Conservation (phyloP, 768 basidiomycete genomes). For the Tylopilus cervinicoccineus region DNA sequence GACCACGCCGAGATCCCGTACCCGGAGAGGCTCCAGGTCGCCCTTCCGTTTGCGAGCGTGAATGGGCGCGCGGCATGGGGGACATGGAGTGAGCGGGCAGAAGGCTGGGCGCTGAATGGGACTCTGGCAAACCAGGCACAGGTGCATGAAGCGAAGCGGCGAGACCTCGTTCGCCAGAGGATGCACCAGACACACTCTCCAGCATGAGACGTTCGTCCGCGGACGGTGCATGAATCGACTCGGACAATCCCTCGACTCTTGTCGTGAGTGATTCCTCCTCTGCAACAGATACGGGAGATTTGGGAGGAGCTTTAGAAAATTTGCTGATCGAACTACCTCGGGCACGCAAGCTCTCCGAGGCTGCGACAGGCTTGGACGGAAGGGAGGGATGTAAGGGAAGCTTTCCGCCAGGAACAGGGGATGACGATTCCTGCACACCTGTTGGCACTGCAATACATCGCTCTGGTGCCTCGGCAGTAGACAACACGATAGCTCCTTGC, state of each 20-base stretch:
- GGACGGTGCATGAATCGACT: constrained; percentile 26
- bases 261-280: constrained; percentile 14
- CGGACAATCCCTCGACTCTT: constrained; percentile 20
- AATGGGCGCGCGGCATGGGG: constrained; percentile 36
- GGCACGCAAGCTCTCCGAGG: constrained; percentile 14
- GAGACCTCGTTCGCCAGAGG: constrained; percentile 35
- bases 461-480: constrained; percentile 14
- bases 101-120: constrained; percentile 33
- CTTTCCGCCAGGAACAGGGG: constrained; percentile 14
- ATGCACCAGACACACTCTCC: constrained; percentile 15
- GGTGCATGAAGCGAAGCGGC: constrained; percentile 58
- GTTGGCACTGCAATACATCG: constrained; percentile 15
- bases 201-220: constrained; percentile 14
- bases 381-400: constrained; percentile 43
- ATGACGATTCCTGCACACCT: constrained; percentile 5
- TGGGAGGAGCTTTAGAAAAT: constrained; percentile 13
- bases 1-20: constrained; percentile 31
- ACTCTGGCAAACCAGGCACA: constrained; percentile 33
- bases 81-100: constrained; percentile 32
- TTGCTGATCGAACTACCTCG: constrained; percentile 14
- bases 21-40: constrained; percentile 31
- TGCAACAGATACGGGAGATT: not conserved
- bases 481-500: not conserved
- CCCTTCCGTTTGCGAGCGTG: constrained; percentile 56
- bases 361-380: constrained; percentile 41